Base-by-base conservation (phyloP, 306 rosid species). In the Cicer yamashitae region DNA sequence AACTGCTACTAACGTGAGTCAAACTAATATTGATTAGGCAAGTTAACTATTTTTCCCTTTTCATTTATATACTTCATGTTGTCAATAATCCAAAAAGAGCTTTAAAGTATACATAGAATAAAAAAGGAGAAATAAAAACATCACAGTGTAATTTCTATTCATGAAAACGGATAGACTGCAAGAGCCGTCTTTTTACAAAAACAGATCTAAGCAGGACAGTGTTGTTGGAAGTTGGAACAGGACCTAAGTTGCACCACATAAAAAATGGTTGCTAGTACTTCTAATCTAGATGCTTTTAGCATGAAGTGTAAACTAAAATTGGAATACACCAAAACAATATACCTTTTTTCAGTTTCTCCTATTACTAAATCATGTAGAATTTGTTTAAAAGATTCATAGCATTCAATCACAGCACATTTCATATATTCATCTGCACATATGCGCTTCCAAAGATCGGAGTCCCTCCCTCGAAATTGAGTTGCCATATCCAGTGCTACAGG, bases 401-500 rank as follows among this genome's bases (percentile, higher is more conserved):
- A 92, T 81, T 94, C 99, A 53, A 92, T 90, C 77, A 92, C 97
- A 17, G 99, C 91, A 83, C 99, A 94, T 83, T 90, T 92, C 97
- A 94, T 90, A 79, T 92, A 90, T 83, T 94, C 96, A 77, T 94
- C 99, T 10, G 88, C 96, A 84, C 92, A 85, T 80, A 94, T 92
- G 74, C 99, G 96, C 87, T 83, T 94, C 97, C 97, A 92, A 78
- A 94, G 96, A 83, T 94, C 96, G 63, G 93, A 82, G 77, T 94
- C 99, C 81, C 34, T 90, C 80, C 88, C 81, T 84, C 84, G 90
- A 79, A 90, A 94, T 79, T 94, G 96, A 84, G 91, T 90, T 60
- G 97, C 96, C 97, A 90, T 94, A 76, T 94, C 93, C 87, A 94
- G 77, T 77, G 99, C 99, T 81, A 94, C 87, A 65, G 97, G 91